Conservation (phyloP, 2,329 filamentous ascomycete species). For the Saccharata proteae region DNA sequence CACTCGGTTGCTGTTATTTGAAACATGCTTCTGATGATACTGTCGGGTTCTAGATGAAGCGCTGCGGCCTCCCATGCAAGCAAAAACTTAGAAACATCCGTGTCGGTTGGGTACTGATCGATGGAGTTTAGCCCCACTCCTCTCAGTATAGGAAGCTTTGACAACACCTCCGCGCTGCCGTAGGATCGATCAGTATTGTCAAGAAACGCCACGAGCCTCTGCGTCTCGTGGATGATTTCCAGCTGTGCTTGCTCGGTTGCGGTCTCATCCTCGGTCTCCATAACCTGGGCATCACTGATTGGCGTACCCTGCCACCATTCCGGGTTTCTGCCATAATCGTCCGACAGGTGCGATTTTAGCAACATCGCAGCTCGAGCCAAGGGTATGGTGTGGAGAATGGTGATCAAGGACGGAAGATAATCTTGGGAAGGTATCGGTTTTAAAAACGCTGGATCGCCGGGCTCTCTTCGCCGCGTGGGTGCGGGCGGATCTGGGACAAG, state of each 20-base stretch:
- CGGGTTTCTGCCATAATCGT: slow-evolving; percentile 41
- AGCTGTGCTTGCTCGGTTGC: slow-evolving; percentile 28
- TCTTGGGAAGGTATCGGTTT: slow-evolving; percentile 41
- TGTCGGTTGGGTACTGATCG: slow-evolving; percentile 22
- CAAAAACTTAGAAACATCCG: slow-evolving; percentile 28
- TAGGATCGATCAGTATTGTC: slow-evolving; percentile 46
- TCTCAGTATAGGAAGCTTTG: slow-evolving; percentile 22
- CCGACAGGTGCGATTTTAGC: slow-evolving; percentile 3
- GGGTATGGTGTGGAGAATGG: slow-evolving; percentile 51
- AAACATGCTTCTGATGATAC: slow-evolving; percentile 32
- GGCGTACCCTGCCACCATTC: slow-evolving; percentile 52
- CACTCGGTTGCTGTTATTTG: slow-evolving; percentile 31
- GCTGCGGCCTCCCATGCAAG: slow-evolving; percentile 38
- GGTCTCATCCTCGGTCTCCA: slow-evolving; percentile 26
- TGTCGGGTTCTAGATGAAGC: slow-evolving; percentile 27
- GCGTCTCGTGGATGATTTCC: slow-evolving; percentile 43
- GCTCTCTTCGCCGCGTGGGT: slow-evolving; percentile 34
- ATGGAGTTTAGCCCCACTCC: no score
- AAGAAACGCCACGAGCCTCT: slow-evolving; percentile 50
- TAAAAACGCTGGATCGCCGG: slow-evolving; percentile 43
- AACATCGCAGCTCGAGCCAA: slow-evolving; percentile 45
- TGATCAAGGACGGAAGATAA: slow-evolving; percentile 46
- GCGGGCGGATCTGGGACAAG: slow-evolving; percentile 42
- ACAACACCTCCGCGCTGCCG: slow-evolving; percentile 42
- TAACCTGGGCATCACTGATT: slow-evolving; percentile 37